Evolutionary conservation across 129 eudicot genomes (phyloP).

Genomic region (Dittrichia graveolens): DNA sequence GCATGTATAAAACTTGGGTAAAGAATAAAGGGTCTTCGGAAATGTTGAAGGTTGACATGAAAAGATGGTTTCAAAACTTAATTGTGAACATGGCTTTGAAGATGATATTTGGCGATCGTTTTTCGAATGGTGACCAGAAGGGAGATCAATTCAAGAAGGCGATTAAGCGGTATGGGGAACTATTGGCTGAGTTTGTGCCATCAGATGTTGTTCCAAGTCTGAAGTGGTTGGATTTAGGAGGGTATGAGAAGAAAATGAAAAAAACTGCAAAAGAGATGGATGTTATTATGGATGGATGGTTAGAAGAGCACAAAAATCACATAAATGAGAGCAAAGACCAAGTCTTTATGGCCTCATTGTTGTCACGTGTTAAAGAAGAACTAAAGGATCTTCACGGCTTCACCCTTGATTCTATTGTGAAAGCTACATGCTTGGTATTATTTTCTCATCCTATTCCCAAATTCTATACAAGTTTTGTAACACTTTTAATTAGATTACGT

Average conservation of each 20-base stretch:
- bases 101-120: constrained; percentile 8
- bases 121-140: not conserved
- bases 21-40: constrained; percentile 19
- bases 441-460: not conserved
- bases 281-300: constrained; percentile 1
- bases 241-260: constrained; percentile 32
- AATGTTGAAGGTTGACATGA: constrained; percentile 21
- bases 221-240: constrained; percentile 36
- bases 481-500: not conserved
- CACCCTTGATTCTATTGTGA: constrained; percentile 7
- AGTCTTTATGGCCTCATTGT: constrained; percentile 18
- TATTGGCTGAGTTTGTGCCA: constrained; percentile 26
- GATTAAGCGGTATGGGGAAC: not conserved
- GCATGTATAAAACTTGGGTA: constrained; percentile 9
- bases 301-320: constrained; percentile 18
- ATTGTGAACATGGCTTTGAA: not conserved
- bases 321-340: not conserved
- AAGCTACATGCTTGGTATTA: constrained; percentile 29
- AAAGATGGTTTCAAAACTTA: constrained; percentile 25
- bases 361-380: constrained; percentile 20
- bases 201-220: constrained; percentile 23
- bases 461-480: not conserved
- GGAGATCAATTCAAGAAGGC: constrained; percentile 10
- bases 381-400: constrained; percentile 4
- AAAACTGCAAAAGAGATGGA: constrained; percentile 11